Base-by-base conservation (phyloP, 805 yeast genomes). In the Lipomyces yamadae region DNA sequence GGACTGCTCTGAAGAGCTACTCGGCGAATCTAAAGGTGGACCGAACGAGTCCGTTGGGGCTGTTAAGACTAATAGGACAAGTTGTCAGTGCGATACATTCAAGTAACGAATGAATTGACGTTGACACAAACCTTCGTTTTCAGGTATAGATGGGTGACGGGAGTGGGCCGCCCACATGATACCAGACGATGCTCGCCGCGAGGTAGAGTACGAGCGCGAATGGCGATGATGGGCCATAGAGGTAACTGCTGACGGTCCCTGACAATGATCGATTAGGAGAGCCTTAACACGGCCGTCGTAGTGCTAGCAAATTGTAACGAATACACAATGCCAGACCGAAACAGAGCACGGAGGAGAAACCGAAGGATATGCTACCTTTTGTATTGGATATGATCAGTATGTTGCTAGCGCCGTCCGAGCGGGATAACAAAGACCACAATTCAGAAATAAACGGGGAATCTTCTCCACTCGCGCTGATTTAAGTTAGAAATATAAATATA, bases 141-240 rank as follows among this genome's bases (percentile, higher is more conserved):
- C 70, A 15, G 70, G 70, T 32, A 67, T 67, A 2, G 70, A 67
- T 13, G 69, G 66, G 33, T 67, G 70, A 34, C 61, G 66, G 35
- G 65, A 58, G 35, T 67, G 70, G 10, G 55, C 35, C 4, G 42
- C 61, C 58, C 65, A 48, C 15, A 63, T 58, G 60, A 56, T 57
- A 29, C 68, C 62, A 55, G 68, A 61, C 8, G 67, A 61, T 45
- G 56, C 55, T n/a, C 68, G 56, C 56, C 65, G 61, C 35, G 68
- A 66, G n/a, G 63, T 29, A n/a, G 61, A 61, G 29, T 65, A 64
- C 63, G 35, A 58, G n/a, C 62, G 53, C 15, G 64, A 56, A 35
- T 29, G 52, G 60, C 61, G 68, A 54, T 65, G 68, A 56, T 60
- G 61, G 30, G 67, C 61, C 67, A 64, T 64, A 29, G 6, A 10